These are phyloP conservation scores for Neospermospora avenae DNA, from an alignment of 2,329 filamentous ascomycete species.

Conservation along the genomic window DNA sequence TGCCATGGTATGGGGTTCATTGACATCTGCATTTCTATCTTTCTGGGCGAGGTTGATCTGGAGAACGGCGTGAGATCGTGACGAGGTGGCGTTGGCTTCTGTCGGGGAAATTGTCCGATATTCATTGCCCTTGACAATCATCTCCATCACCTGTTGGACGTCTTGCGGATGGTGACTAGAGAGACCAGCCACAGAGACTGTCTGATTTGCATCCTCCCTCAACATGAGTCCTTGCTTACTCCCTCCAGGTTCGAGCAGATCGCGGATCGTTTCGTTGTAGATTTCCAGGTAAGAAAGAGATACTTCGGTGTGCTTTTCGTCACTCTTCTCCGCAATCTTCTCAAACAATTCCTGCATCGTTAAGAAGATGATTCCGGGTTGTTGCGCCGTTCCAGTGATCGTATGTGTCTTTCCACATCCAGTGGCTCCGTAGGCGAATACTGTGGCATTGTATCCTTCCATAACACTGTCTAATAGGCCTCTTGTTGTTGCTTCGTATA, in stretches of 20 bases:
- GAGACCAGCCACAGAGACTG: slow-evolving; percentile 85
- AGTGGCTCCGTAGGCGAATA: slow-evolving; percentile 96
- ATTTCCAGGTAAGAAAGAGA: slow-evolving; percentile 96
- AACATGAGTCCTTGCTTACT: slow-evolving; percentile 81
- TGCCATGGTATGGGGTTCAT: slow-evolving; percentile 96
- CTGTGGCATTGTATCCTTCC: slow-evolving; percentile 97
- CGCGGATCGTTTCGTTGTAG: slow-evolving; percentile 98
- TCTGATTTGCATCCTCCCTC: slow-evolving; percentile 89
- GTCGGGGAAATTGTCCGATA: slow-evolving; percentile 95
- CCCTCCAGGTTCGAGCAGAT: slow-evolving; percentile 81
- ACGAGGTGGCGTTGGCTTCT: slow-evolving; percentile 95
- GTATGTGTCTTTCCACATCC: slow-evolving; percentile 99
- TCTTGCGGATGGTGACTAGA: slow-evolving; percentile 88
- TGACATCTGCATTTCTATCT: slow-evolving; percentile 86
- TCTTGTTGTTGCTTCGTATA: slow-evolving; percentile 91
- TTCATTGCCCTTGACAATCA: slow-evolving; percentile 94
- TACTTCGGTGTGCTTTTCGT: slow-evolving; percentile 85
- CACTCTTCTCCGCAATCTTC: slow-evolving; percentile 80
- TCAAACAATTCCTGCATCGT: slow-evolving; percentile 99
- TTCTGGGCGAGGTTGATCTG: slow-evolving; percentile 96
- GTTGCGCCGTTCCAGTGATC: slow-evolving; percentile 85
- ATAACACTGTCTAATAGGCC: slow-evolving; percentile 89
- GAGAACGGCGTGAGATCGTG: slow-evolving; percentile 91
- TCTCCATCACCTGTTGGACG: slow-evolving; percentile 97
- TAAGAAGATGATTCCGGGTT: slow-evolving; percentile 96